These are phyloP conservation scores for Diospyros lotus DNA, from an alignment of 148 eudicot genomes.

Conservation along the genomic window DNA sequence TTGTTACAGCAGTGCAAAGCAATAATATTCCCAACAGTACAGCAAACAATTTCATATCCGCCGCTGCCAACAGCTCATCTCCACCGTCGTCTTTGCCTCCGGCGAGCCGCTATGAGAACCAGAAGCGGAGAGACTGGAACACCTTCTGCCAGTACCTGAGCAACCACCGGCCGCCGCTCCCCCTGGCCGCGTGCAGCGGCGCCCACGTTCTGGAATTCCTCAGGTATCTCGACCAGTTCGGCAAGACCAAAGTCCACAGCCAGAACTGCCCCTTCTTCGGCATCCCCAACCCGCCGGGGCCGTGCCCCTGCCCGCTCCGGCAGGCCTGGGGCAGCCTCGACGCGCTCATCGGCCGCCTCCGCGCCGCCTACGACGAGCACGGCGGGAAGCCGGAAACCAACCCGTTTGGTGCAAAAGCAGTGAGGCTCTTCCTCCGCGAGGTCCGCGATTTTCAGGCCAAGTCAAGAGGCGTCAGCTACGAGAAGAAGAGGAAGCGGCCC, in stretches of 20 bases:
- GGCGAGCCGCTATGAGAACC: slow-evolving; percentile 60
- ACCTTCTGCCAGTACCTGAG: slow-evolving; percentile 60
- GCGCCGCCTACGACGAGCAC: slow-evolving; percentile 13
- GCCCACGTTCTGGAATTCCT: slow-evolving; percentile 64
- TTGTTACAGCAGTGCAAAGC: neutral
- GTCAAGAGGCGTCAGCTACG: slow-evolving; percentile 10
- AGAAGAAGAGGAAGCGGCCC: slow-evolving; percentile 10
- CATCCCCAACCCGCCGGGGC: neutral
- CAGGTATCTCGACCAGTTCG: slow-evolving; percentile 36
- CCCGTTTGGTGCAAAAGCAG: neutral
- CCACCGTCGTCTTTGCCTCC: too few species aligned
- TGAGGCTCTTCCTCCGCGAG: slow-evolving; percentile 11
- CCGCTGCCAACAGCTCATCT: slow-evolving; percentile 5
- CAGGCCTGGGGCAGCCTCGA: slow-evolving; percentile 14
- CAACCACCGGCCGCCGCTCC: slow-evolving; percentile 58
- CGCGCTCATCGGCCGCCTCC: slow-evolving; percentile 10
- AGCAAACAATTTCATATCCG: neutral
- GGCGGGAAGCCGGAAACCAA: slow-evolving; percentile 12
- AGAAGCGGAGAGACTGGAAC: slow-evolving; percentile 64
- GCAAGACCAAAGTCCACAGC: slow-evolving; percentile 9
- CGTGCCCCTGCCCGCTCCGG: slow-evolving; percentile 13
- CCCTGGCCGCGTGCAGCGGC: slow-evolving; percentile 48
- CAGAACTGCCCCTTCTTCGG: slow-evolving; percentile 5
- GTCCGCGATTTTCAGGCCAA: slow-evolving; percentile 10
- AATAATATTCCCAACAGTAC: neutral